Conservation (phyloP, 2,329 filamentous ascomycete species). For the Coniosporium tulheliwenetii region DNA sequence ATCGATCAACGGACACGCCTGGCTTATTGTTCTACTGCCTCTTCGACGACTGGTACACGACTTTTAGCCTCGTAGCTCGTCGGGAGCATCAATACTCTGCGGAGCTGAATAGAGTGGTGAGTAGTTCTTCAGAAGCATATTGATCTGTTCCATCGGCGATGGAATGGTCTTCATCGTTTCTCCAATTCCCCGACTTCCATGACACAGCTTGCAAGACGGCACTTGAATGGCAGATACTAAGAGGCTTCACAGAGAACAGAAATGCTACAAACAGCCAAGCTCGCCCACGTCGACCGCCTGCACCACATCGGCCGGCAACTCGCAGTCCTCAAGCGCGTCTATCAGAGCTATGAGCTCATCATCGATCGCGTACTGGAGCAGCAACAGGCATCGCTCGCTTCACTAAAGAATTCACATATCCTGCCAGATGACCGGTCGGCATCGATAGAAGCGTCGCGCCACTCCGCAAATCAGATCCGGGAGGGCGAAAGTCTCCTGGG, state of each 20-base stretch:
- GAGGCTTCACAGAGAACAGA: constrained; percentile 24
- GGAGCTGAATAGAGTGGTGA: constrained; percentile 34
- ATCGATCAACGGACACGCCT: constrained; percentile 36
- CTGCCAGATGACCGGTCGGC: constrained; percentile 1
- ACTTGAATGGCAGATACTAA: constrained; percentile 6
- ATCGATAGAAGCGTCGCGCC: constrained; percentile 2
- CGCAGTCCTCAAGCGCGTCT: constrained; percentile 43
- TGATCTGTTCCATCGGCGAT: constrained; percentile 18
- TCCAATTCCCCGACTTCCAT: too few relatives aligned
- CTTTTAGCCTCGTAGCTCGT: constrained; percentile 38
- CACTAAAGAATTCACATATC: constrained; percentile 26
- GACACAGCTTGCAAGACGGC: background rate
- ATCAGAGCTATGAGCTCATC: constrained; percentile 43
- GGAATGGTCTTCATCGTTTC: too few relatives aligned
- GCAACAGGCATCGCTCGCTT: constrained; percentile 24
- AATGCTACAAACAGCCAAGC: constrained; percentile 35
- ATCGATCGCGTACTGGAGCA: constrained; percentile 41
- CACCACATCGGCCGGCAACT: constrained; percentile 47
- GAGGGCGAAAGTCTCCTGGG: constrained; percentile 25
- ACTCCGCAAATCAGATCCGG: constrained; percentile 8
- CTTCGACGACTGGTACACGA: constrained; percentile 50
- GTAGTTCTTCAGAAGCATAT: constrained; percentile 1
- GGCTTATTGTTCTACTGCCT: constrained; percentile 51
- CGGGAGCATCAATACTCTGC: constrained; percentile 28
- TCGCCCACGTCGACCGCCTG: constrained; percentile 33